Percentiles rank a stretch among this genome's conserved stretches.
phyloP scores from a whole-genome alignment of 768 basidiomycete species.

The Lentinula guzmanii region DNA sequence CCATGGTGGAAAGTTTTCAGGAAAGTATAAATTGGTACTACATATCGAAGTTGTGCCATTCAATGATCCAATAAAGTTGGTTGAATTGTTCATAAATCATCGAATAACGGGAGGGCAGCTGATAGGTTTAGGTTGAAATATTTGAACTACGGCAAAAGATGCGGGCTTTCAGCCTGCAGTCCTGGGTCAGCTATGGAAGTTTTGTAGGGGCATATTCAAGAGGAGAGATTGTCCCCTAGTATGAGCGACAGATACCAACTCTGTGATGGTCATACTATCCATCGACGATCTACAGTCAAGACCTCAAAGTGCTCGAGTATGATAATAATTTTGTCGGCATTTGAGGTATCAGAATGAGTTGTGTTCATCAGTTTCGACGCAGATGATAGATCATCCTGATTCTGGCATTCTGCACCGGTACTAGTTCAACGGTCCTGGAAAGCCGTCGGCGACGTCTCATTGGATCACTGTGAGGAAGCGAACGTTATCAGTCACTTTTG shows the following conservation, averaged over 20 bases:
- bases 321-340: constrained; percentile 34
- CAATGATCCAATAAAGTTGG: too few species aligned
- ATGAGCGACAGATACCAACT: not conserved
- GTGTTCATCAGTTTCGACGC: constrained; percentile 53
- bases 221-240: too few species aligned
- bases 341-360: constrained; percentile 36
- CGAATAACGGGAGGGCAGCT: too few species aligned
- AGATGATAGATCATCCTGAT: constrained; percentile 44
- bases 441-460: constrained; percentile 37
- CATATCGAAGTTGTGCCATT: too few species aligned
- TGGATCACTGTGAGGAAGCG: constrained; percentile 41
- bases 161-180: too few species aligned
- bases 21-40: too few species aligned
- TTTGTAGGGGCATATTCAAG: too few species aligned
- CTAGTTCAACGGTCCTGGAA: constrained; percentile 53
- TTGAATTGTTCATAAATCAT: too few species aligned
- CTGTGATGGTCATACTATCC: not conserved
- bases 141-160: too few species aligned
- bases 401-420: constrained; percentile 23
- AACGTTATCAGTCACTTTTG: constrained; percentile 11
- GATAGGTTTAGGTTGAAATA: too few species aligned
- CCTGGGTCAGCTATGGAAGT: too few species aligned
- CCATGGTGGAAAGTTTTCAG: too few species aligned
- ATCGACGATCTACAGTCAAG: constrained; percentile 20
- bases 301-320: constrained; percentile 26